Evolutionary conservation across 352 stramenopile genomes (phyloP).

Genomic region (Phytophthora melonis): DNA sequence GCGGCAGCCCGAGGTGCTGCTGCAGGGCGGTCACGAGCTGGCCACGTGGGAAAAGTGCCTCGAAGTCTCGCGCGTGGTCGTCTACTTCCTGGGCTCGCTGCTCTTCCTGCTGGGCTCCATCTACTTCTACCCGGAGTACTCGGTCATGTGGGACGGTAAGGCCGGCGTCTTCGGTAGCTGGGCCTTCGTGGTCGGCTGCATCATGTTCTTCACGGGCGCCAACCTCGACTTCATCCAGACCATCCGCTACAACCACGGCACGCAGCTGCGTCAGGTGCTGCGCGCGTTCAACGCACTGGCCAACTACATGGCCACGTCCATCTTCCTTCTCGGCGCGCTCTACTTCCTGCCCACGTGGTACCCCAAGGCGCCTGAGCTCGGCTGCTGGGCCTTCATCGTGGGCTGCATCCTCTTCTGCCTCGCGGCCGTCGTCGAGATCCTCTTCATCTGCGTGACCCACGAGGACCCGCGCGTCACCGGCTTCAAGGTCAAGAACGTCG

Average conservation of each 20-base stretch:
- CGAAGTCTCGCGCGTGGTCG: slow-evolving; percentile 57
- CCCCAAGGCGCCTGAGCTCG: slow-evolving; percentile 65
- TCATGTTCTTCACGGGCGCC: slow-evolving; percentile 71
- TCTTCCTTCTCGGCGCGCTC: slow-evolving; percentile 81
- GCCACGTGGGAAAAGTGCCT: slow-evolving; percentile 58
- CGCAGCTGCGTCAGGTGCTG: slow-evolving; percentile 56
- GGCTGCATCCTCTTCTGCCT: slow-evolving; percentile 75
- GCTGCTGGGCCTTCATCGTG: slow-evolving; percentile 81
- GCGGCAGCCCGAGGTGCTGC: slow-evolving; percentile 29
- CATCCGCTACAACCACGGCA: slow-evolving; percentile 67
- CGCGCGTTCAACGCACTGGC: slow-evolving; percentile 67
- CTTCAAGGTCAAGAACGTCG: slow-evolving; percentile 64
- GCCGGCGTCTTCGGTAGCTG: slow-evolving; percentile 71
- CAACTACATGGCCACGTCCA: slow-evolving; percentile 73
- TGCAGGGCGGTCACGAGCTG: slow-evolving; percentile 29
- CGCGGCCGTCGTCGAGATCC: slow-evolving; percentile 65
- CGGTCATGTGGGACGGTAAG: slow-evolving; percentile 67
- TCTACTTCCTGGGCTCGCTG: slow-evolving; percentile 71
- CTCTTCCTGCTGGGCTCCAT: slow-evolving; percentile 84
- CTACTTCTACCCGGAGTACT: slow-evolving; percentile 83
- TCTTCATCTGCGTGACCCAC: slow-evolving; percentile 74
- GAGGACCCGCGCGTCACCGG: slow-evolving; percentile 53
- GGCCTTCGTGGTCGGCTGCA: slow-evolving; percentile 76
- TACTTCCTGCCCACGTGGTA: slow-evolving; percentile 87
- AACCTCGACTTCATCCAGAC: slow-evolving; percentile 81